Evolutionary conservation across 805 yeast genomes (phyloP), one percentile per base, ranked within the genome.

Genomic region (Candida silvicultrix): DNA sequence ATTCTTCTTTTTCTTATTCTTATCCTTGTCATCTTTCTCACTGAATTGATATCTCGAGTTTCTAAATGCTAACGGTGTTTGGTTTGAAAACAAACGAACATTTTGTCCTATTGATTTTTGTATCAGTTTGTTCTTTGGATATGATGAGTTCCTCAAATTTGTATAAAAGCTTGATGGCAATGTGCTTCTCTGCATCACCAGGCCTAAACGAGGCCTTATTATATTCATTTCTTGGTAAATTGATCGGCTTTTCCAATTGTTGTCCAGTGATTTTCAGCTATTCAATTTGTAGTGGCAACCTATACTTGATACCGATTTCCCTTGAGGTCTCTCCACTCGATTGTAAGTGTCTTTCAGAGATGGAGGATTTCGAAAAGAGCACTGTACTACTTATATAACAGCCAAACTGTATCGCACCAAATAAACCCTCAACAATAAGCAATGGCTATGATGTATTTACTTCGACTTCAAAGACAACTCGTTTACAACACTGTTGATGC

Each of bases 1-100:
- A n/a, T 57, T 54, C 22, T 57, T 48, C 34, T 58, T 46, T 14
- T 55, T 45, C 18, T 57, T 46, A 11, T 59, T 45, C 15, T 57
- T 49, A 22, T 59, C 42, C 6, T 57, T 43, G 20, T 53, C 49
- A 11, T 52, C 23, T 11, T 49, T 35, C 10, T 47, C 44, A 12
- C 53, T 18, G 3, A 15, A 9, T 18, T 34, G 15, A 11, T 18
- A 34, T 34, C 37, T 37, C 4, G 39, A 12, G 18, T 21, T 37
- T 10, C 18, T 21, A 16, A 37, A 37, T 6, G 4, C 7, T 16
- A 37, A 37, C 2, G n/a, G 39, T 5, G 15, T 2, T 20, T 37
- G 25, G 15, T 7, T 37, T 11, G 39, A 37, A 20, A 37, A 37
- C 5, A 20, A 11, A 37, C 39, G 39, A 21, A 15, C 25, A 21